Base-by-base conservation (phyloP, 495 filamentous ascomycete species). In the Podospora didyma region DNA sequence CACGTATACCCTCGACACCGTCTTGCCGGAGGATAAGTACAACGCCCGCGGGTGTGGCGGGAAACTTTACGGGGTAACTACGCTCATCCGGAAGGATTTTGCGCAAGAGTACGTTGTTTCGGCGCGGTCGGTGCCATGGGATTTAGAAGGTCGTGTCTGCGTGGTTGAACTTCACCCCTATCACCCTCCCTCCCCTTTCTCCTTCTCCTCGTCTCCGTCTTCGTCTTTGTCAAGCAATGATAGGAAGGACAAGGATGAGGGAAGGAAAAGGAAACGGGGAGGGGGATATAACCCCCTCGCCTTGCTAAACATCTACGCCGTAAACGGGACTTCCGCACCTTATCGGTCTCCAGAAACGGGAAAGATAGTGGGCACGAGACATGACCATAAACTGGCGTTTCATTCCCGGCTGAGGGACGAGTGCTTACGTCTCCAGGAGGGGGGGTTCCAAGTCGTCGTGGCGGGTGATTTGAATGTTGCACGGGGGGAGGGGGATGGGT, bases 381-480 rank as follows among this genome's bases (percentile, higher is more conserved):
- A 83, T 61, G 74, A 77, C 47, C 60, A 68, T n/a, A 82, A 82
- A 60, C 66, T 74, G 0, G 50, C 37, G 3, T 80, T 83, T 53
- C 78, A 83, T 48, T 45, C 51, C 0, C 61, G 61, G 1, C 70
- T 82, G 22, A 57, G 65, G 7, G 50, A 70, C n/a, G 75, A 80
- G 53, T 73, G 72, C n/a, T 31, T 65, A 0, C 10, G 21, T 3
- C 65, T 81, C 5, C 66, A 79, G 51, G 41, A 22, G 4, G 23
- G 62, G 2, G 76, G 75, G 0, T 80, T 71, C 56, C 12, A 65
- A 1, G 65, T 79, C 5, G 49, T 81, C 1, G 47, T 82, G 0
- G 73, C 72, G 1, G 78, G 80, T 0, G 80, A 83, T 58, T 45
- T 81, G 9, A 82, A 82, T 50, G 62, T 83, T 17, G 74, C 78